Conservation (phyloP, 805 yeast species). For the Clavispora fructus region DNA sequence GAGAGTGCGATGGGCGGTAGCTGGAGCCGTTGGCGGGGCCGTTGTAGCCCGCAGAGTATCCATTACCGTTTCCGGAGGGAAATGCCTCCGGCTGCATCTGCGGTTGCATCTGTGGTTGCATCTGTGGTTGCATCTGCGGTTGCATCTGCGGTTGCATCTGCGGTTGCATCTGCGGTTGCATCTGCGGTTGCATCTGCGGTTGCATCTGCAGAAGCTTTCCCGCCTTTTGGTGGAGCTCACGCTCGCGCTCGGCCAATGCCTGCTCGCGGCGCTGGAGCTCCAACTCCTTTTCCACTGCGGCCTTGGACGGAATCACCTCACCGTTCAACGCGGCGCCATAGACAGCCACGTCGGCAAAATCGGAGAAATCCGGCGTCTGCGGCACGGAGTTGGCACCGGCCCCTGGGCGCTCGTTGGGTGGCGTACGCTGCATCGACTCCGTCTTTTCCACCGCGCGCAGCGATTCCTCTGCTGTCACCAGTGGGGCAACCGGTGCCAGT, state of each 20-base stretch:
- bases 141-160: background rate
- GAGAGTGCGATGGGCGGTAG: conserved; percentile 6
- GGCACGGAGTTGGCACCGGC: background rate
- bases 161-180: background rate
- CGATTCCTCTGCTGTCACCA: background rate
- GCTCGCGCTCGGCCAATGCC: conserved; percentile 17
- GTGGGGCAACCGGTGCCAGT: background rate
- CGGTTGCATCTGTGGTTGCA: background rate
- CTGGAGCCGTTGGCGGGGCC: background rate
- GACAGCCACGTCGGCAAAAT: conserved; percentile 32
- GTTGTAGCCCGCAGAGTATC: background rate
- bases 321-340: conserved; percentile 33
- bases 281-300: conserved; percentile 13
- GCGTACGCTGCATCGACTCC: too few species aligned
- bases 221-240: conserved; percentile 3
- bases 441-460: too few species aligned
- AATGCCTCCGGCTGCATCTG: background rate
- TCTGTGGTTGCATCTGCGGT: background rate
- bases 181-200: background rate
- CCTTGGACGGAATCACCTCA: conserved; percentile 9
- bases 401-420: too few species aligned
- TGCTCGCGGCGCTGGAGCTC: conserved; percentile 25
- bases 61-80: background rate
- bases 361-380: conserved; percentile 25
- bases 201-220: background rate